Percentiles rank a stretch among this genome's conserved stretches.
Evolutionary conservation across 306 rosid genomes (phyloP).

Genomic region (Lupinus albus): DNA sequence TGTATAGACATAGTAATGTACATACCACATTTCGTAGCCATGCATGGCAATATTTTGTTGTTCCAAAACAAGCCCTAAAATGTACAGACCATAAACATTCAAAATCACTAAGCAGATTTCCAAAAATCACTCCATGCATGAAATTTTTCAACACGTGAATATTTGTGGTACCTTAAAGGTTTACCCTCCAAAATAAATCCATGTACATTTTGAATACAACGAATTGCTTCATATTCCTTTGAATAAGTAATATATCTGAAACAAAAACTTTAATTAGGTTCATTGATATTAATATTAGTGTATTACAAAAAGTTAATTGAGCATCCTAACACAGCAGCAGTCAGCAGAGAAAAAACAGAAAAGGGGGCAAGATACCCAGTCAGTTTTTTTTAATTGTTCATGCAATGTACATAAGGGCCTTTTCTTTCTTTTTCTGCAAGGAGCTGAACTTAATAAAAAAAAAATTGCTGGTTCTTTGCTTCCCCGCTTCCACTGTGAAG

Average conservation of each 20-base stretch:
- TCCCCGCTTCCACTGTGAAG: background rate
- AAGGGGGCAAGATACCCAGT: slow-evolving; percentile 4
- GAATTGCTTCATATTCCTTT: slow-evolving; percentile 94
- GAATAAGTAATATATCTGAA: slow-evolving; percentile 95
- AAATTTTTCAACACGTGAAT: background rate
- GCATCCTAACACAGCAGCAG: background rate
- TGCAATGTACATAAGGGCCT: background rate
- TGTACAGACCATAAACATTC: slow-evolving; percentile 6
- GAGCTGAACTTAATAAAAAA: background rate
- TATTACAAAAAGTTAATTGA: slow-evolving; percentile 8
- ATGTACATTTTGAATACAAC: slow-evolving; percentile 98
- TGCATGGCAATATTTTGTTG: slow-evolving; percentile 99
- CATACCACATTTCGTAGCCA: slow-evolving; percentile 97
- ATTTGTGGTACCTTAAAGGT: slow-evolving; percentile 68
- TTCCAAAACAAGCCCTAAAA: slow-evolving; percentile 97
- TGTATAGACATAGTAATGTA: slow-evolving; percentile 13
- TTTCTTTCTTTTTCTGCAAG: background rate
- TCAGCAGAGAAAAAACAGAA: background rate
- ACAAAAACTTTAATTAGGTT: slow-evolving; percentile 26
- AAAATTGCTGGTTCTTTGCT: background rate
- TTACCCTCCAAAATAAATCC: slow-evolving; percentile 94
- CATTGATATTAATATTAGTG: background rate
- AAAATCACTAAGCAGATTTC: slow-evolving; percentile 16
- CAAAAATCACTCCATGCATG: slow-evolving; percentile 9
- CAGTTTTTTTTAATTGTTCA: background rate